These are phyloP conservation scores for Flagelloscypha sp. DNA, from an alignment of 768 basidiomycete species.

Conservation along the genomic window DNA sequence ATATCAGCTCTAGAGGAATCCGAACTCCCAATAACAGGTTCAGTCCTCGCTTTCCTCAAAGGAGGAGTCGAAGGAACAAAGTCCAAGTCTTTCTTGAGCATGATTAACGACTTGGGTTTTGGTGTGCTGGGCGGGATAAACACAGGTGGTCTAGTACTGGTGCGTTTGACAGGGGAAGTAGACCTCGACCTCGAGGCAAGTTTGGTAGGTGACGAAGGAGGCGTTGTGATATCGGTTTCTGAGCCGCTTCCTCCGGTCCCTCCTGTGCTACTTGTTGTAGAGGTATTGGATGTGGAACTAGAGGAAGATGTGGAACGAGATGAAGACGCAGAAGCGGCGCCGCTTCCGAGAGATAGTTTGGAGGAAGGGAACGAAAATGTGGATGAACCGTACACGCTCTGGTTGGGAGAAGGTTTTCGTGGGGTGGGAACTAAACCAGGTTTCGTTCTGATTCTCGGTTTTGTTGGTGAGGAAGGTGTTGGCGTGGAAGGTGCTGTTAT, in stretches of 20 bases:
- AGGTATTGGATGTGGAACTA: constrained; percentile 9
- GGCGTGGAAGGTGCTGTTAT: constrained; percentile 29
- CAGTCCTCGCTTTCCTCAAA: no score
- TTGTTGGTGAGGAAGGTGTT: constrained; percentile 24
- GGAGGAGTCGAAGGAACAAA: constrained; percentile 66
- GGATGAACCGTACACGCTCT: constrained; percentile 22
- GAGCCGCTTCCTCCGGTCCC: not conserved
- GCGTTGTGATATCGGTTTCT: not conserved
- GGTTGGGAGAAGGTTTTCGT: constrained; percentile 5
- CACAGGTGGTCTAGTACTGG: constrained; percentile 15
- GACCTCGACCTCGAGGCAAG: constrained; percentile 3
- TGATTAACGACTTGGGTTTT: constrained; percentile 36
- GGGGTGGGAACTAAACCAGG: constrained; percentile 3
- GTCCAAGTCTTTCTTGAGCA: constrained; percentile 66
- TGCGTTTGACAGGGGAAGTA: constrained; percentile 23
- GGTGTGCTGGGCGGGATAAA: constrained; percentile 1
- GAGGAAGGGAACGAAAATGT: constrained; percentile 12
- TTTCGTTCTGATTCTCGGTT: constrained; percentile 25
- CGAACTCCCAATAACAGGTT: no score
- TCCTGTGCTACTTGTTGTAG: not conserved
- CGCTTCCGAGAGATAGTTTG: constrained; percentile 4
- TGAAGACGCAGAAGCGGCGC: constrained; percentile 15
- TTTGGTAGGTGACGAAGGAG: not conserved
- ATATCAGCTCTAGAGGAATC: constrained; percentile 13
- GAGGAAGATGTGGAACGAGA: constrained; percentile 10